Evolutionary conservation across 2,329 filamentous ascomycete species (phyloP).

Genomic region (Monosporascus sp.): DNA sequence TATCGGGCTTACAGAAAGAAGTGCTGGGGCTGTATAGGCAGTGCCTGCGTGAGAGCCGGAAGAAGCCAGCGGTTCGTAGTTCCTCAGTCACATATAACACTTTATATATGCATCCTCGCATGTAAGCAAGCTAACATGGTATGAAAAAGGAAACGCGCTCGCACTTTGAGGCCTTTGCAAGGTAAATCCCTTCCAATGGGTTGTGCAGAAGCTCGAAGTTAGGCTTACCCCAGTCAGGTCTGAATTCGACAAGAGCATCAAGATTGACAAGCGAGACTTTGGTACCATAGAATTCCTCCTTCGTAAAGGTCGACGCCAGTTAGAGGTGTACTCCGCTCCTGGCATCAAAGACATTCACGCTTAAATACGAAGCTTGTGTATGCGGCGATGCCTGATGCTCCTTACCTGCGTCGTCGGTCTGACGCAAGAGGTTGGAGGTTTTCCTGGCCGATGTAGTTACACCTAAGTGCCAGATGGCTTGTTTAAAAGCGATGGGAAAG

Average conservation of each 20-base stretch:
- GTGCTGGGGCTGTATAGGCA: conserved; percentile 81
- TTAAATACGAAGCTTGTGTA: neutral
- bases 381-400: too few species aligned
- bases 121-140: conserved; percentile 2
- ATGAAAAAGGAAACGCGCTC: conserved; percentile 44
- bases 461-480: neutral
- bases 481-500: neutral
- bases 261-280: conserved; percentile 79
- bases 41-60: conserved; percentile 75
- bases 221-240: conserved; percentile 37
- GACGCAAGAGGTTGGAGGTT: too few species aligned
- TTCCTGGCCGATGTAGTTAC: neutral
- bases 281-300: conserved; percentile 78
- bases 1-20: conserved; percentile 87
- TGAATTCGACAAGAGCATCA: conserved; percentile 70
- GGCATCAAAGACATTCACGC: conserved; percentile 68
- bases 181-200: conserved; percentile 39
- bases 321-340: conserved; percentile 76
- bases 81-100: conserved; percentile 5
- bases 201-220: too few species aligned
- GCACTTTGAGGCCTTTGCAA: conserved; percentile 61
- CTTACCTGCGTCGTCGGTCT: too few species aligned
- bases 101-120: conserved; percentile 4
- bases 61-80: conserved; percentile 68
- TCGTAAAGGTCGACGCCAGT: conserved; percentile 73